A percentile compares a stretch with the other conserved stretches of the same genome.
Conservation (phyloP, 1,139 yeast genomes). For the Hanseniaspora gamundiae region DNA sequence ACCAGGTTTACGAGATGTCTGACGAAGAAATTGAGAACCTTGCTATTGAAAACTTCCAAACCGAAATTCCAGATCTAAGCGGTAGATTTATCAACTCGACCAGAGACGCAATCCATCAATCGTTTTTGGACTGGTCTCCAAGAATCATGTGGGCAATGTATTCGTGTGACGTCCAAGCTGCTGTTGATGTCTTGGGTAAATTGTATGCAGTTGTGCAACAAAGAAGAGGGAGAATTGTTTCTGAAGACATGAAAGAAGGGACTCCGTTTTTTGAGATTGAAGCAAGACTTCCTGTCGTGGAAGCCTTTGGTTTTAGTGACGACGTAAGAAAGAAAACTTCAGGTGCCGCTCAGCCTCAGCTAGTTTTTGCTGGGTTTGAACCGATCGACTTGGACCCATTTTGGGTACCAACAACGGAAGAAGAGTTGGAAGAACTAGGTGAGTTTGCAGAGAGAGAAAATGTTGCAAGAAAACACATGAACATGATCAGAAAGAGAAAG, state of each 20-base stretch:
- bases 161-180: slow-evolving; percentile 88
- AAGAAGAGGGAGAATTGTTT: slow-evolving; percentile 71
- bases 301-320: slow-evolving; percentile 93
- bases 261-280: slow-evolving; percentile 87
- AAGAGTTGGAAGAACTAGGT: slow-evolving; percentile 87
- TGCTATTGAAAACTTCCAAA: slow-evolving; percentile 22
- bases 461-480: slow-evolving; percentile 78
- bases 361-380: slow-evolving; percentile 83
- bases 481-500: slow-evolving; percentile 67
- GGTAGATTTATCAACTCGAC: slow-evolving; percentile 68
- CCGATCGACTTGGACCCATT: slow-evolving; percentile 85
- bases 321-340: slow-evolving; percentile 88
- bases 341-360: slow-evolving; percentile 95
- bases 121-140: slow-evolving; percentile 72
- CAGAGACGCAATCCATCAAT: slow-evolving; percentile 59
- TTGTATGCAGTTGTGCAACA: slow-evolving; percentile 90
- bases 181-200: slow-evolving; percentile 87
- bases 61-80: slow-evolving; percentile 30
- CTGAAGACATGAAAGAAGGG: slow-evolving; percentile 96
- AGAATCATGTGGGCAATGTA: slow-evolving; percentile 86
- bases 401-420: slow-evolving; percentile 99
- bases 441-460: slow-evolving; percentile 89
- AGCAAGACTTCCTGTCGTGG: slow-evolving; percentile 84
- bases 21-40: slow-evolving; percentile 24
- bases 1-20: slow-evolving; percentile 27